These are phyloP conservation scores for Calonectria hongkongensis DNA, from an alignment of 2,329 filamentous ascomycete genomes.

Conservation along the genomic window DNA sequence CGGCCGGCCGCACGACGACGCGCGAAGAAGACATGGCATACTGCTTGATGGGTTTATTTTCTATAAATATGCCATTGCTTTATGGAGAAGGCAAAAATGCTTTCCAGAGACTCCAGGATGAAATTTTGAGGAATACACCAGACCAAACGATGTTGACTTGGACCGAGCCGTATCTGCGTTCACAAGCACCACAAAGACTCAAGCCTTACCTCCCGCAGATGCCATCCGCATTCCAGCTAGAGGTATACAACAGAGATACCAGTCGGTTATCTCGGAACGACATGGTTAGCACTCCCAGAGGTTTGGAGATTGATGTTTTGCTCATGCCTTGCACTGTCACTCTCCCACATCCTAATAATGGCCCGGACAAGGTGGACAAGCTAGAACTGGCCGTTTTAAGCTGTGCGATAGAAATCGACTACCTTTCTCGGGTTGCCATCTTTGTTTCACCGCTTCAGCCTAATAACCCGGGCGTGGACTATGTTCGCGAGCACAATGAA, in stretches of 20 bases:
- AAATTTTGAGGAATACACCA: slow-evolving; percentile 56
- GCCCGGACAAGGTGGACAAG: background rate
- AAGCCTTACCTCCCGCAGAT: slow-evolving; percentile 14
- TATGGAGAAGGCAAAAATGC: slow-evolving; percentile 60
- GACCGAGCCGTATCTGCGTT: slow-evolving; percentile 4
- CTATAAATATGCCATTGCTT: slow-evolving; percentile 60
- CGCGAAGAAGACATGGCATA: slow-evolving; percentile 59
- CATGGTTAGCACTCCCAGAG: slow-evolving; percentile 19
- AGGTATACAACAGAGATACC: background rate
- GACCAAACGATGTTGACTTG: slow-evolving; percentile 60
- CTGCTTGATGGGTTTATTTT: slow-evolving; percentile 59
- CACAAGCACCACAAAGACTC: background rate
- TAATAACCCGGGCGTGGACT: background rate
- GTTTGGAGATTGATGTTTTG: slow-evolving; percentile 20
- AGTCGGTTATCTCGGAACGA: background rate
- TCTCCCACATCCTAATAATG: background rate
- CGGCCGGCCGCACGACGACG: slow-evolving; percentile 55
- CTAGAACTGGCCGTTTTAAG: slow-evolving; percentile 8
- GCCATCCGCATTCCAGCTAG: slow-evolving; percentile 14
- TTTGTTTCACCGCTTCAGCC: slow-evolving; percentile 1
- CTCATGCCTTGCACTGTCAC: slow-evolving; percentile 18
- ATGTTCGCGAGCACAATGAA: slow-evolving; percentile 15
- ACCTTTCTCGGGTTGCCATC: slow-evolving; percentile 15
- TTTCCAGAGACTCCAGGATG: slow-evolving; percentile 59
- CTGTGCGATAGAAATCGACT: slow-evolving; percentile 12